phyloP scores from a whole-genome alignment of 192 early-diverging fungal species.

The Podila epigama region DNA sequence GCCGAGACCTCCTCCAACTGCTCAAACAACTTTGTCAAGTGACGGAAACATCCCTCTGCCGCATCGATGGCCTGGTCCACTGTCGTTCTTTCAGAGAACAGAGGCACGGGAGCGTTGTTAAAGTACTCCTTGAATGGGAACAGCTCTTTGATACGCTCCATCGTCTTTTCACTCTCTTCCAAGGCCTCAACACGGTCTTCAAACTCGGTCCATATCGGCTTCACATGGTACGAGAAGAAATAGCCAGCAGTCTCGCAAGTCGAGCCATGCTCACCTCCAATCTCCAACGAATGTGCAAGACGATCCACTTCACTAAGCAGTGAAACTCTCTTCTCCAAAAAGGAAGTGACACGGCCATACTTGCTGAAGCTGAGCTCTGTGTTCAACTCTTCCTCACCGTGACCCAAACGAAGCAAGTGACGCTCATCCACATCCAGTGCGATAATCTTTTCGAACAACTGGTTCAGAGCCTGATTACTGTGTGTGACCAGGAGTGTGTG shows the following conservation, averaged over 20 bases:
- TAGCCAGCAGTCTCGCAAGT: constrained; percentile 94
- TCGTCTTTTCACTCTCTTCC: constrained; percentile 15
- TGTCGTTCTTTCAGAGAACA: constrained; percentile 63
- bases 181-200: constrained; percentile 7
- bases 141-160: constrained; percentile 50
- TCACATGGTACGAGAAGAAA: constrained; percentile 84
- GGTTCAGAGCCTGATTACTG: constrained; percentile 98
- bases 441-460: constrained; percentile 97
- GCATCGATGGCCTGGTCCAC: constrained; percentile 65
- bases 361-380: constrained; percentile 86
- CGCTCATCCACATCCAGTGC: constrained; percentile 91
- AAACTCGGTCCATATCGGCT: constrained; percentile 69
- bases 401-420: constrained; percentile 94
- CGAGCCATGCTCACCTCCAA: constrained; percentile 87
- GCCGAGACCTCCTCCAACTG: constrained; percentile 92
- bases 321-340: constrained; percentile 78
- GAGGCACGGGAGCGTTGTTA: constrained; percentile 68
- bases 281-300: constrained; percentile 76
- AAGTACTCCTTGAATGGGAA: constrained; percentile 93
- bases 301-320: constrained; percentile 80
- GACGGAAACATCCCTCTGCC: constrained; percentile 82
- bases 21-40: constrained; percentile 81
- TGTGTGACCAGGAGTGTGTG: constrained; percentile 94
- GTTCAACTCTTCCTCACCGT: constrained; percentile 91
- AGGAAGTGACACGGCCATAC: constrained; percentile 94